These are phyloP conservation scores for Alternaria hordeiaustralica DNA, from an alignment of 2,329 filamentous ascomycete genomes.

Conservation along the genomic window DNA sequence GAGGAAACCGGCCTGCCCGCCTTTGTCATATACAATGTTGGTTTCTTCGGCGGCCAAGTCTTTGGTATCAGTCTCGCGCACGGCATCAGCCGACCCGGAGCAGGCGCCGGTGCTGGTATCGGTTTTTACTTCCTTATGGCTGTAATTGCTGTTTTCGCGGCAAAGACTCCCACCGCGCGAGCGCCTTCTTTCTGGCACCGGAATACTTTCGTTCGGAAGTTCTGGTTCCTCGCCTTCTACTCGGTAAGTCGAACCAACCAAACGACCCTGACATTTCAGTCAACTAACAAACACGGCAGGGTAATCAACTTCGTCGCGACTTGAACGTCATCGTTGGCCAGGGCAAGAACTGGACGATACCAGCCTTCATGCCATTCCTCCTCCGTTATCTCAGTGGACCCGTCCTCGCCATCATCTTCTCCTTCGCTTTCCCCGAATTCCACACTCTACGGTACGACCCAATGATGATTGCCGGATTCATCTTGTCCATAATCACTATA, in stretches of 20 bases:
- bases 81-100: slow-evolving; percentile 48
- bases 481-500: slow-evolving; percentile 46
- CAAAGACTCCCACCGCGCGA: slow-evolving; percentile 51
- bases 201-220: slow-evolving; percentile 48
- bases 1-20: slow-evolving; percentile 54
- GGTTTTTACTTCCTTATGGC: slow-evolving; percentile 58
- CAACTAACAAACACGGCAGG: slow-evolving; percentile 2
- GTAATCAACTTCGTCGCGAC: slow-evolving; percentile 59
- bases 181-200: slow-evolving; percentile 54
- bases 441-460: slow-evolving; percentile 40
- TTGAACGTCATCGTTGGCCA: slow-evolving; percentile 62
- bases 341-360: slow-evolving; percentile 64
- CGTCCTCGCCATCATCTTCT: slow-evolving; percentile 44
- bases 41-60: slow-evolving; percentile 62
- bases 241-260: slow-evolving; percentile 53
- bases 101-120: slow-evolving; percentile 60
- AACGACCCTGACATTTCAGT: not conserved
- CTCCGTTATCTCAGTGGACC: slow-evolving; percentile 44
- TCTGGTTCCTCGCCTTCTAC: slow-evolving; percentile 65
- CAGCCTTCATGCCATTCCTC: slow-evolving; percentile 58
- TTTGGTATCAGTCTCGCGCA: slow-evolving; percentile 61
- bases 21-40: slow-evolving; percentile 57
- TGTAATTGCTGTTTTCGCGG: slow-evolving; percentile 50
- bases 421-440: slow-evolving; percentile 45
- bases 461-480: slow-evolving; percentile 47